Evolutionary conservation across 1,284 basidiomycete species (phyloP).

Genomic region (Ganoderma sinense): DNA sequence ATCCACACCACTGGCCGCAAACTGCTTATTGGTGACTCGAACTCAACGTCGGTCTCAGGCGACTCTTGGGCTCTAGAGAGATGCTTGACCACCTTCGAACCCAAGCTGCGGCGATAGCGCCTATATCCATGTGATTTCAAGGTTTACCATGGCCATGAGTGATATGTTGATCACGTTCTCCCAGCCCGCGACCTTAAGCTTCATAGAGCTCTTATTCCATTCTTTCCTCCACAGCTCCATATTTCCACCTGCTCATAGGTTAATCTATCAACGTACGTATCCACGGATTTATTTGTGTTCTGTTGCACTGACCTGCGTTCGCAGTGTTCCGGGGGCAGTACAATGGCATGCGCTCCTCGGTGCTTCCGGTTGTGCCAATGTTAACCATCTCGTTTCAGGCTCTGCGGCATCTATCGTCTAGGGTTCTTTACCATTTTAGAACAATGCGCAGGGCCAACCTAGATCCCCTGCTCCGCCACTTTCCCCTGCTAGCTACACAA

Average conservation of each 20-base stretch:
- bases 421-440: neutral
- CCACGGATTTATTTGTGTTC: neutral
- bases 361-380: neutral
- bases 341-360: neutral
- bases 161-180: neutral
- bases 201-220: neutral
- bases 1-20: too few relatives aligned
- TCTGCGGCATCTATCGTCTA: neutral
- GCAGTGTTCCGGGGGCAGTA: neutral
- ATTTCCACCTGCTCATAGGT: neutral
- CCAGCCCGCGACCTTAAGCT: neutral
- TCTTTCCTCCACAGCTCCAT: neutral
- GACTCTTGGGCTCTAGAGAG: neutral
- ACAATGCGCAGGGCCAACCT: neutral
- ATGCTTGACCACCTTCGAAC: neutral
- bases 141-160: neutral
- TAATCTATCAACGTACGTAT: neutral
- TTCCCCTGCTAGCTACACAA: neutral
- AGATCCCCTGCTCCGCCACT: neutral
- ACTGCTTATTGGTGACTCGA: neutral
- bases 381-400: conserved; percentile 2
- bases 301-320: neutral
- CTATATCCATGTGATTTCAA: neutral
- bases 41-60: neutral
- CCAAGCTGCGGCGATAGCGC: neutral